Conservation (phyloP, 129 eudicot genomes). For the Helichrysum umbraculigerum region DNA sequence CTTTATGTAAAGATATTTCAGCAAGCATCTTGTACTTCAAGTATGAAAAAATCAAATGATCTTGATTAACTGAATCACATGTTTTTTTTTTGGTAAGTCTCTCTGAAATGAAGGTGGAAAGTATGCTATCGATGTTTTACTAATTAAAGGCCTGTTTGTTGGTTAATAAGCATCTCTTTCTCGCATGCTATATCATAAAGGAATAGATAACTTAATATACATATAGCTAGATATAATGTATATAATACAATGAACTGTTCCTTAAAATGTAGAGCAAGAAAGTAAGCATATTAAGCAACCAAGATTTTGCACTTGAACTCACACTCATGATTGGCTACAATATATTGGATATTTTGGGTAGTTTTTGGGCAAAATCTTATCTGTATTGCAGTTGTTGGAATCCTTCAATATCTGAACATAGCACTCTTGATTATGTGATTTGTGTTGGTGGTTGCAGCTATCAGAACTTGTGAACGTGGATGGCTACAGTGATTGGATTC, state of each 20-base stretch:
- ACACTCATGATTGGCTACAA: neutral
- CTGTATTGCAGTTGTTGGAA: neutral
- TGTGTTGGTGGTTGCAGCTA: slow-evolving; percentile 54
- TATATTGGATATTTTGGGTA: neutral
- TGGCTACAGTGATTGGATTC: slow-evolving; percentile 96
- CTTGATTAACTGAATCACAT: neutral
- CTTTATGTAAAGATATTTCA: neutral
- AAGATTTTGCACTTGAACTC: slow-evolving; percentile 10
- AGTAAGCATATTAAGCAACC: neutral
- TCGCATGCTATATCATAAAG: neutral
- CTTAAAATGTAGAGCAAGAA: neutral
- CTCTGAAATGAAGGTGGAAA: slow-evolving; percentile 5
- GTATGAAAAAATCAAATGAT: neutral
- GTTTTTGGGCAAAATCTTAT: slow-evolving; percentile 12
- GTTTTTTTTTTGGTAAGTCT: neutral
- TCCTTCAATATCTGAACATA: slow-evolving; percentile 8
- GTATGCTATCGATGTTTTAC: neutral
- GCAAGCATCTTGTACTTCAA: slow-evolving; percentile 13
- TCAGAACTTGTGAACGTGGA: slow-evolving; percentile 92
- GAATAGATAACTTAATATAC: neutral
- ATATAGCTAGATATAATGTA: neutral
- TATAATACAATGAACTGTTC: too few species aligned
- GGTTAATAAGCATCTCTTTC: neutral
- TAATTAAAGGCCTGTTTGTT: neutral
- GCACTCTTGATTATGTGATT: slow-evolving; percentile 9